These are phyloP conservation scores for Irpex lacteus DNA, from an alignment of 1,284 basidiomycete species.

Conservation along the genomic window DNA sequence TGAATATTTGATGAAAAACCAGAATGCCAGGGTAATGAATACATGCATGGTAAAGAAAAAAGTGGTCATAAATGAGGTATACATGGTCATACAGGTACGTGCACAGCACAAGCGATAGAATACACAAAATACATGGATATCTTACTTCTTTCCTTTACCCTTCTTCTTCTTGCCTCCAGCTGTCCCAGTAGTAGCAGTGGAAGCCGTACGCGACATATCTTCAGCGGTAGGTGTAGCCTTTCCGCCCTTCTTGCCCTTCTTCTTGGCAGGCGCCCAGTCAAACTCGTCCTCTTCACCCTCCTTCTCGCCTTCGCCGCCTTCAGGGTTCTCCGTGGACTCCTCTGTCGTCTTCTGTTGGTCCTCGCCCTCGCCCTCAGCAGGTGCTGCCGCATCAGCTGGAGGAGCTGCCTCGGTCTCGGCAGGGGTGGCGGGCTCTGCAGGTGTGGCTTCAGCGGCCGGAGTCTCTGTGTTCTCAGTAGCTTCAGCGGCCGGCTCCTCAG, in stretches of 20 bases:
- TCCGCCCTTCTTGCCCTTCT: conserved; percentile 23
- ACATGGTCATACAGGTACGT: background rate
- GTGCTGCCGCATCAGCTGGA: background rate
- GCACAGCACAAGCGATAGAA: background rate
- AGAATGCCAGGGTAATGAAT: too few relatives aligned
- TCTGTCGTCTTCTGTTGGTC: background rate
- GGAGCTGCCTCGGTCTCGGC: background rate
- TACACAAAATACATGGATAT: background rate
- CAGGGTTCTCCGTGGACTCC: background rate
- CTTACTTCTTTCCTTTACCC: conserved; percentile 14
- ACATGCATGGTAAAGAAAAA: too few relatives aligned
- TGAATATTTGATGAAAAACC: too few relatives aligned
- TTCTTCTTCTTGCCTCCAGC: conserved; percentile 17
- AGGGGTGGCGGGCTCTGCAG: background rate
- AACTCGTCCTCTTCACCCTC: conserved; percentile 10
- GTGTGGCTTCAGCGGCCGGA: background rate
- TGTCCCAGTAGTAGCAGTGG: conserved; percentile 11
- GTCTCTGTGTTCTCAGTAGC: background rate
- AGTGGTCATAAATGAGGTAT: background rate
- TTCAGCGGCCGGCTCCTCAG: background rate
- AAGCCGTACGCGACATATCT: conserved; percentile 19
- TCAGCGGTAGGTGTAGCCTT: conserved; percentile 11
- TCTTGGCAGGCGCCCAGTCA: conserved; percentile 4
- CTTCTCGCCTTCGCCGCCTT: conserved; percentile 1
- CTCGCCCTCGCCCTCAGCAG: conserved; percentile 1